Conservation (phyloP, 805 yeast genomes). For the Metschnikowia cerradonensis region DNA sequence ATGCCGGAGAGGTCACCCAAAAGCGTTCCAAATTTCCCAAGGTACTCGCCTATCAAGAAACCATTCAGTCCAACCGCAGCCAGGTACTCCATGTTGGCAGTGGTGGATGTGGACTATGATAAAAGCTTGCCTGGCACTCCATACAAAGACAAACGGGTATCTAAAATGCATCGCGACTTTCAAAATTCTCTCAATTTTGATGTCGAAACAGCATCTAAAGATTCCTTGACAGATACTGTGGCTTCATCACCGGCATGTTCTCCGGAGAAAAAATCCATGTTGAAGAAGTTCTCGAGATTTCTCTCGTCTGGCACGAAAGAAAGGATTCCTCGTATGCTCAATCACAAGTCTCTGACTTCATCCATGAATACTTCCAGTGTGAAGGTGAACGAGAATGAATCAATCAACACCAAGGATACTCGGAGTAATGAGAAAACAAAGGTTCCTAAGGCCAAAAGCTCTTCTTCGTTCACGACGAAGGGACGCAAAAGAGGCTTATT, state of each 20-base stretch:
- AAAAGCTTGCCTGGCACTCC: constrained; percentile 15
- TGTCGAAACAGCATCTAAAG: background rate
- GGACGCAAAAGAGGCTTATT: background rate
- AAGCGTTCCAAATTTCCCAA: background rate
- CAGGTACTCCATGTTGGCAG: constrained; percentile 13
- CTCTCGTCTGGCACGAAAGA: constrained; percentile 8
- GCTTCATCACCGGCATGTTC: background rate
- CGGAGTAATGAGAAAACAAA: background rate
- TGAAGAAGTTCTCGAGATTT: constrained; percentile 9
- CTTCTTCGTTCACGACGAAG: background rate
- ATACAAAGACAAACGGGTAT: background rate
- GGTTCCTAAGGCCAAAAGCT: background rate
- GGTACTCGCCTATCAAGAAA: background rate
- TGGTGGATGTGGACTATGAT: constrained; percentile 17
- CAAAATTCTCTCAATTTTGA: background rate
- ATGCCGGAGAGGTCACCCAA: background rate
- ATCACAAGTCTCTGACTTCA: constrained; percentile 4
- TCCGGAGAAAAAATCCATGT: constrained; percentile 3
- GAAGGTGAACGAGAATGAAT: background rate
- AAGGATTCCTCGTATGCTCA: constrained; percentile 3
- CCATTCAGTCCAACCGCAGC: constrained; percentile 1
- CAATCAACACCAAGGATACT: background rate
- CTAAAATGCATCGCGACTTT: background rate
- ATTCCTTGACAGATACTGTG: background rate
- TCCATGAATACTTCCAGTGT: background rate